Evolutionary conservation across 306 rosid genomes (phyloP).

Genomic region (Phaseolus lunatus): DNA sequence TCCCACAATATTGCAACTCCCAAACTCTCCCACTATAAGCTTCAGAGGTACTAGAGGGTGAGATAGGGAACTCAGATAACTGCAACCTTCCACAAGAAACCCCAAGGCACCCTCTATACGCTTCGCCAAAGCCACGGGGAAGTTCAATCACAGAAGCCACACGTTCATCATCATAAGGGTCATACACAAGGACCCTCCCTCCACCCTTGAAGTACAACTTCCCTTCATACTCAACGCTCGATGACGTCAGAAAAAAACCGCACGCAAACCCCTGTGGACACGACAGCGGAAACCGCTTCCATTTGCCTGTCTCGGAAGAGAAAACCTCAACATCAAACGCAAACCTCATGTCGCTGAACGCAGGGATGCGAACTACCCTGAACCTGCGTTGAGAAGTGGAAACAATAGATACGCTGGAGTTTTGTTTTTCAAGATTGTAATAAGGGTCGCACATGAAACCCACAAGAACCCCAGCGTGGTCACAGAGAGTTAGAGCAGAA

Average conservation of each 20-base stretch:
- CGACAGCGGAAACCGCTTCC: conserved; percentile 11
- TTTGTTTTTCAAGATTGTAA: background rate
- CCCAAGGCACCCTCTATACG: conserved; percentile 37
- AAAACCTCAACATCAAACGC: conserved; percentile 36
- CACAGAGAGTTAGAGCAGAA: background rate
- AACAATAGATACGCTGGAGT: background rate
- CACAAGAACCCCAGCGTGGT: conserved; percentile 14
- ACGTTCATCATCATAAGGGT: background rate
- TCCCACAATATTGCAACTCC: conserved; percentile 2
- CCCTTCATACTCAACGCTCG: conserved; percentile 33
- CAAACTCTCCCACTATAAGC: conserved; percentile 33
- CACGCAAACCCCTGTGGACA: conserved; percentile 37
- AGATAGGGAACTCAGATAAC: conserved; percentile 22
- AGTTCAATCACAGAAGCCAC: conserved; percentile 27
- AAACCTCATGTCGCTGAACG: conserved; percentile 23
- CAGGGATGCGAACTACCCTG: conserved; percentile 25
- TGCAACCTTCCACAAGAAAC: conserved; percentile 28
- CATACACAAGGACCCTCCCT: conserved; percentile 30
- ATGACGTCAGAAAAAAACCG: conserved; percentile 14
- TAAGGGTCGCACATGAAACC: conserved; percentile 44
- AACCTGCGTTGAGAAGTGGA: background rate
- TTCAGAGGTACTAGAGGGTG: background rate
- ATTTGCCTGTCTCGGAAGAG: conserved; percentile 32
- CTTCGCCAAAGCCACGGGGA: conserved; percentile 32
- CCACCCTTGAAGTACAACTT: conserved; percentile 38